These are phyloP conservation scores for Amoeboaphelidium protococcarum DNA, from an alignment of 371 early-diverging fungal genomes.

Conservation along the genomic window DNA sequence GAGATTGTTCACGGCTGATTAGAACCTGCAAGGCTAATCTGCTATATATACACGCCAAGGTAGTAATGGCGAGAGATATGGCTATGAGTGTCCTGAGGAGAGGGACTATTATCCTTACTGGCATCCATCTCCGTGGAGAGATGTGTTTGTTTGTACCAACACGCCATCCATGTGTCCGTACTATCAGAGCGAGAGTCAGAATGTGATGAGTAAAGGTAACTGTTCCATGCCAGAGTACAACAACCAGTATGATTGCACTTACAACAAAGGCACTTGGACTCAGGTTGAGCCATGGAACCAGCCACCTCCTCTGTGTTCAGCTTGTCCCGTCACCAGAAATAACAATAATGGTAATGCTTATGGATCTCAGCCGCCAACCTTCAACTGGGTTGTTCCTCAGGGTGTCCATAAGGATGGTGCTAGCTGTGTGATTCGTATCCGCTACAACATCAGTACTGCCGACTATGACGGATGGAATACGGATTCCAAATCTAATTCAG, in stretches of 20 bases:
- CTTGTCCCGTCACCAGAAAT: constrained; percentile 6
- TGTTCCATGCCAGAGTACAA: constrained; percentile 10
- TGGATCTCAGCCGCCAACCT: constrained; percentile 1
- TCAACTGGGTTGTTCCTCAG: constrained; percentile 9
- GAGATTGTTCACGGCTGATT: constrained; percentile 10
- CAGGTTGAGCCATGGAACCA: constrained; percentile 1
- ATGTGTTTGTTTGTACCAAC: constrained; percentile 8
- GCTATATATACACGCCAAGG: constrained; percentile 13
- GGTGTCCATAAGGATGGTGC: constrained; percentile 7
- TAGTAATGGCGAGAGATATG: constrained; percentile 8
- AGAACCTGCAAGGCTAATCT: constrained; percentile 8
- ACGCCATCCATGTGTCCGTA: constrained; percentile 5
- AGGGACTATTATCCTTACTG: constrained; percentile 15
- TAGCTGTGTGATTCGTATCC: constrained; percentile 9
- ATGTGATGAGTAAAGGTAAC: constrained; percentile 7
- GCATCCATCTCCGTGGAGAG: constrained; percentile 13
- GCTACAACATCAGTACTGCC: constrained; percentile 12
- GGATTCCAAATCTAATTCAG: constrained; percentile 4
- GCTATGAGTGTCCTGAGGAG: constrained; percentile 15
- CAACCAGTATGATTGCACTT: constrained; percentile 6
- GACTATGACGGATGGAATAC: constrained; percentile 4
- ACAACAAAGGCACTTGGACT: constrained; percentile 4
- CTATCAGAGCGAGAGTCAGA: constrained; percentile 9
- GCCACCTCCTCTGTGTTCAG: constrained; percentile 6
- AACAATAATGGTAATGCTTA: constrained; percentile 8